A percentile compares a stretch with the other conserved stretches of the same genome.
Conservation (phyloP, 2,329 filamentous ascomycete species). For the Colletotrichum viniferum region DNA sequence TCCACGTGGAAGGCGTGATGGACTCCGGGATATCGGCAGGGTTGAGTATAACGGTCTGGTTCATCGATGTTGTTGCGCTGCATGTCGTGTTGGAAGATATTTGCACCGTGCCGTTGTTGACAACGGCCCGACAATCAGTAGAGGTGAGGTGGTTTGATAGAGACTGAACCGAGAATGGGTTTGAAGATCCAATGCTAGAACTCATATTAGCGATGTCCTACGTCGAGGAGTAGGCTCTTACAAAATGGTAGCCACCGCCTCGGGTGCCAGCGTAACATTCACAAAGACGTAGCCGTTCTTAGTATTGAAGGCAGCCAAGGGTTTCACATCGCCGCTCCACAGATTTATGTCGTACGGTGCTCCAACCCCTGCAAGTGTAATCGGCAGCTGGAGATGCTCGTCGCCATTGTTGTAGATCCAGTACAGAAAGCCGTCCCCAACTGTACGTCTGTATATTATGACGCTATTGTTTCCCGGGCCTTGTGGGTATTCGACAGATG, state of each 20-base stretch:
- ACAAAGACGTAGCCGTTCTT: fast-evolving
- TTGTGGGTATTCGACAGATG: not conserved
- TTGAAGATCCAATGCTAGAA: not conserved
- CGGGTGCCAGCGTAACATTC: not conserved
- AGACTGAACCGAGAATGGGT: not conserved
- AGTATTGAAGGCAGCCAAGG: not conserved
- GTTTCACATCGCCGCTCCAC: not conserved
- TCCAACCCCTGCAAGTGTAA: not conserved
- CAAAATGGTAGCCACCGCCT: not conserved
- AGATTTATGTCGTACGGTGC: not conserved
- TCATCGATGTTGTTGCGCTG: not conserved
- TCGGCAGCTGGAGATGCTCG: not conserved
- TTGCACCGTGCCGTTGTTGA: not conserved
- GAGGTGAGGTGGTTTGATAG: not conserved
- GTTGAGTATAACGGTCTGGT: not conserved
- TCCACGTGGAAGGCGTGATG: not conserved
- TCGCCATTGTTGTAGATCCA: not conserved
- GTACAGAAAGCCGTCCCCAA: not conserved
- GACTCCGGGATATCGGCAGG: not conserved
- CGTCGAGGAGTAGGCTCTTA: not conserved
- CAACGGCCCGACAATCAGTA: not conserved
- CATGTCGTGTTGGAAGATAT: not conserved
- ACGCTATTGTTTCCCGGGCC: not conserved
- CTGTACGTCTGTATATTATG: not conserved
- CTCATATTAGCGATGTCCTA: fast-evolving